Base-by-base conservation (phyloP, 83 land plant genomes). In the Picea engelmannii region DNA sequence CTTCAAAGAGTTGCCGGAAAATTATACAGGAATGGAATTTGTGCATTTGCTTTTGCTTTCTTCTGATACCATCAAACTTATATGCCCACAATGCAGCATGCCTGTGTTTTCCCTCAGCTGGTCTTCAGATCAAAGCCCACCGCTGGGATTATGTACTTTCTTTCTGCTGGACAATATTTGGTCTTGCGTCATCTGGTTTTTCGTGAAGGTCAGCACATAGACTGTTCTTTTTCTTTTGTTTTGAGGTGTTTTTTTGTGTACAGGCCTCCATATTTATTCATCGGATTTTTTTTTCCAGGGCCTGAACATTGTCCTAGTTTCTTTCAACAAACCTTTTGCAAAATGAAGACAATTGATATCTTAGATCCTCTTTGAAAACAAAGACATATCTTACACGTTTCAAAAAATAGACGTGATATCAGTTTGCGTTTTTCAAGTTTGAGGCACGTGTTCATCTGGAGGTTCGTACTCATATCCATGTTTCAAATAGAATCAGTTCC, bases 331-430 rank as follows among this genome's bases (percentile, higher is more conserved):
- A 31, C 0, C 9, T 49, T 0, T 21, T 23, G 15, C 15, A 67
- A 47, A 59, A 89, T 86, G 88, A 91, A 88, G 80, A 61, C 83
- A 68, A 65, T 83, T 59, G 89, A 86, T 62, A 47, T 86, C 58
- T 86, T 85, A n/a, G 38, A 35, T 0, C 38, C 38, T 35, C 38
- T 35, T 35, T 35, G 38, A 35, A 35, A 35, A 35, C 38, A 35
- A 35, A 35, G 38, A 35, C 38, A 35, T 35, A 35, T 35, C 38
- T 35, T 35, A 35, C 38, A 35, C 38, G 0, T 35, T 35, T 35
- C 38, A 35, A 35, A 35, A 35, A 35, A 35, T 35, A 35, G 38
- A 35, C 38, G 4, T 0, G 38, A 35, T 35, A 3, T 35, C 38
- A 35, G 38, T 35, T 35, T 35, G 38, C 0, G 38, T 35, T 35